Evolutionary conservation across 163 green algal species (phyloP), one percentile per base, ranked within the genome.

Genomic region (Chloroidium sp.): DNA sequence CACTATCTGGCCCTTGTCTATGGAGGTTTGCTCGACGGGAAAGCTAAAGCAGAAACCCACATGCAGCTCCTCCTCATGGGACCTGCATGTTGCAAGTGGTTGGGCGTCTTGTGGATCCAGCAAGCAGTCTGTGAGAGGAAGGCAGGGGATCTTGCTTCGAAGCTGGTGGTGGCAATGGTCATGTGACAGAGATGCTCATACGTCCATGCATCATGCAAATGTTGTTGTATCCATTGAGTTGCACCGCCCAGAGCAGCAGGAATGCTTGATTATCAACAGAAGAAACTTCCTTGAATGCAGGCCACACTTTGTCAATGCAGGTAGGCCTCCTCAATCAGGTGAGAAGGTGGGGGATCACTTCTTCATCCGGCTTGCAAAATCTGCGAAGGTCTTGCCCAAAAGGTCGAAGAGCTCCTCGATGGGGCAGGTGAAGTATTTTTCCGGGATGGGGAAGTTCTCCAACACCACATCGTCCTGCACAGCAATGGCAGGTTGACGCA

Each of bases 11-110:
- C 86, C 89, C 2, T 81, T 79, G 78, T 87, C 78, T 14, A 91
- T 61, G n/a, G 81, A 77, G 8, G 78, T 88, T 76, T 92, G 89
- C 0, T 89, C 62, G 57, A 83, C 76, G 6, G 87, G 84, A 78
- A 92, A 92, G 76, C 80, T 87, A 82, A 91, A 92, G 81, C 89
- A 92, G 83, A 92, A 92, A 61, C 89, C 89, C 0, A 92, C 77
- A 1, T 86, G 69, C 6, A 82, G 85, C 78, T 62, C 14, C 67
- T 76, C 58, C 8, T 3, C 36, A 36, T 36, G 36, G 36, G 36
- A 57, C 68, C 13, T 74, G 10, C 68, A 36, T 36, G 36, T 36
- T 36, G 36, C 36, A 36, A 36, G 36, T 36, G 36, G 36, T 36
- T 36, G 36, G 36, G 36, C 36, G 36, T 36, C 36, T 36, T 36